These are phyloP conservation scores for Moniliophthora roreri DNA, from an alignment of 1,284 basidiomycete genomes.

Conservation along the genomic window DNA sequence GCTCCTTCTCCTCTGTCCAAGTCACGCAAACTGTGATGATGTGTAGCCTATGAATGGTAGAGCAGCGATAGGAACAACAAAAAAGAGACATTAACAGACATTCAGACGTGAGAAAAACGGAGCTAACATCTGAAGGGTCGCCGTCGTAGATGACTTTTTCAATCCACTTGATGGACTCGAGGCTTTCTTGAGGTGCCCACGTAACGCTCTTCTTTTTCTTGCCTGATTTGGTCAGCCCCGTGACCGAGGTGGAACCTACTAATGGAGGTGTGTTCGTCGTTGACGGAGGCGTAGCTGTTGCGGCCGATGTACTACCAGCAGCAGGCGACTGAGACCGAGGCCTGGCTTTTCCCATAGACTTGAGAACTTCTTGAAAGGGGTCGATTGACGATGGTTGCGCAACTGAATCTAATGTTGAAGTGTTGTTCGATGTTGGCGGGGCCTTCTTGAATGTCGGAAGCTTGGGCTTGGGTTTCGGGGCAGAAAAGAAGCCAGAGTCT, in stretches of 20 bases:
- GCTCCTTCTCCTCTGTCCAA: slow-evolving; percentile 83
- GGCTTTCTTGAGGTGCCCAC: slow-evolving; percentile 70
- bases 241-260: slow-evolving; percentile 28
- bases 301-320: slow-evolving; percentile 20
- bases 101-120: slow-evolving; percentile 36
- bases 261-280: slow-evolving; percentile 3
- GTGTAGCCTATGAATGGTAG: slow-evolving; percentile 60
- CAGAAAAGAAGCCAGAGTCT: slow-evolving; percentile 82
- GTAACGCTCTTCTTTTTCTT: slow-evolving; percentile 75
- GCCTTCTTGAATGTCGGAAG: slow-evolving; percentile 81
- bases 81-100: slow-evolving; percentile 57
- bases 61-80: slow-evolving; percentile 29
- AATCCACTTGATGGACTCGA: slow-evolving; percentile 73
- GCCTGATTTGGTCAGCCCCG: slow-evolving; percentile 38
- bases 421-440: slow-evolving; percentile 48
- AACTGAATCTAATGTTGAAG: slow-evolving; percentile 49
- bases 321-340: slow-evolving; percentile 34
- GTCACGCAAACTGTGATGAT: slow-evolving; percentile 73
- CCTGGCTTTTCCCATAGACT: slow-evolving; percentile 63
- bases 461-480: slow-evolving; percentile 77
- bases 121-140: slow-evolving; percentile 78
- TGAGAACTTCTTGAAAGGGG: slow-evolving; percentile 78
- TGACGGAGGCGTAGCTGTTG: slow-evolving; percentile 31
- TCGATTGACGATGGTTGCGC: slow-evolving; percentile 75
- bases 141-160: slow-evolving; percentile 84